Percentiles rank a stretch among this genome's conserved stretches.
phyloP scores from a whole-genome alignment of 177 flowering plant species.

The Vitis hybrid region DNA sequence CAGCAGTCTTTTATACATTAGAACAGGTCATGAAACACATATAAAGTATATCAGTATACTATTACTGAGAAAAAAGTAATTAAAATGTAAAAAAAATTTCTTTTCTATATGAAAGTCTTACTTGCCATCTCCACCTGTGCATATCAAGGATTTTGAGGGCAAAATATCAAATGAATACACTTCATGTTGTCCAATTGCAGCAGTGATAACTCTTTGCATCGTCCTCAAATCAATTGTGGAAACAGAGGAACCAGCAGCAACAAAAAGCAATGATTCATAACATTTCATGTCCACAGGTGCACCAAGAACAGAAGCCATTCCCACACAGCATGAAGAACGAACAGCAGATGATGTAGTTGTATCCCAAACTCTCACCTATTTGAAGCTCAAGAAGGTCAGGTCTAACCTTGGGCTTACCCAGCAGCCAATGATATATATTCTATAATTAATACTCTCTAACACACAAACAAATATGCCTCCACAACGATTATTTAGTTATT shows the following conservation, averaged over 20 bases:
- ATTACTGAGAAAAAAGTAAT: too few relatives aligned
- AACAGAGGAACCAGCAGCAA: slow-evolving; percentile 63
- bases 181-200: slow-evolving; percentile 28
- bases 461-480: neutral
- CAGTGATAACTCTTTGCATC: slow-evolving; percentile 50
- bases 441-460: too few relatives aligned
- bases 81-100: too few relatives aligned
- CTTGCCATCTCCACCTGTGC: slow-evolving; percentile 57
- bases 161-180: slow-evolving; percentile 45
- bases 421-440: too few relatives aligned
- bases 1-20: too few relatives aligned
- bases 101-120: too few relatives aligned
- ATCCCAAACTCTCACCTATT: slow-evolving; percentile 74
- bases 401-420: too few relatives aligned
- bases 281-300: slow-evolving; percentile 58
- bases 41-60: too few relatives aligned
- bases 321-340: slow-evolving; percentile 64
- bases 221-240: slow-evolving; percentile 67
- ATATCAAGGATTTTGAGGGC: slow-evolving; percentile 57
- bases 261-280: slow-evolving; percentile 57
- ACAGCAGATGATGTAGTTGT: slow-evolving; percentile 41
- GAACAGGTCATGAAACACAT: too few relatives aligned
- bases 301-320: slow-evolving; percentile 47
- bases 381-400: neutral
- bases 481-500: neutral